Base-by-base conservation (phyloP, 345 rosid species). In the Boechera retrofracta region DNA sequence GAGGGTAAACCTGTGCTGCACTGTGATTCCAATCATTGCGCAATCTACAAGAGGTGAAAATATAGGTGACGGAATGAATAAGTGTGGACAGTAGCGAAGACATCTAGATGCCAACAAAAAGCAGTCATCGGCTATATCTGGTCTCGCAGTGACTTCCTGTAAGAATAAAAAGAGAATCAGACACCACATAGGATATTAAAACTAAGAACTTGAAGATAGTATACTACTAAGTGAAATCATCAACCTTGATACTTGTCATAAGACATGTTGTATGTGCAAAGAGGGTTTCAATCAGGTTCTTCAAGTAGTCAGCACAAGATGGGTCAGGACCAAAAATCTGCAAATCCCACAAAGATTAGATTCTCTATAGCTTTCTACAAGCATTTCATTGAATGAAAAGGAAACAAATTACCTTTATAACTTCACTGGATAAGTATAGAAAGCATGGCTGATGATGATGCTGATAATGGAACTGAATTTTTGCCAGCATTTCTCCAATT, bases 311-410 rank as follows among this genome's bases (percentile, higher is more conserved):
- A 15, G 98, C 90, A 85, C 97, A 93, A 64, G 96, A 81, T 71
- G 91, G 97, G 71, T 96, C 99, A 9, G 98, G 91, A 59, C 99
- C 98, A 87, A 96, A 96, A 78, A 93, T 91, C 98, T 95, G 89
- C 80, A 82, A 49, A 55, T 41, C 70, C 65, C 82, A 76, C 44
- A 53, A 39, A 63, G 38, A 64, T 62, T 35, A 48, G 12, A 36
- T 10, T 73, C 74, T 64, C 71, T 55, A 67, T 67, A 49, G 71
- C 66, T 65, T 72, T 71, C 55, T 32, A 10, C 10, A 44, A 60
- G 45, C 74, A 60, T 62, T 11, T 28, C 18, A 26, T 35, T 53
- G 52, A 67, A 12, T 59, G 47, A 39, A 55, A 71, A 74, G 42
- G 44, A 45, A 33, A 60, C 66, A 57, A n/a, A 32, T n/a, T 47